Base-by-base conservation (phyloP, 2,329 filamentous ascomycete genomes). In the Phialocephala sp. region DNA sequence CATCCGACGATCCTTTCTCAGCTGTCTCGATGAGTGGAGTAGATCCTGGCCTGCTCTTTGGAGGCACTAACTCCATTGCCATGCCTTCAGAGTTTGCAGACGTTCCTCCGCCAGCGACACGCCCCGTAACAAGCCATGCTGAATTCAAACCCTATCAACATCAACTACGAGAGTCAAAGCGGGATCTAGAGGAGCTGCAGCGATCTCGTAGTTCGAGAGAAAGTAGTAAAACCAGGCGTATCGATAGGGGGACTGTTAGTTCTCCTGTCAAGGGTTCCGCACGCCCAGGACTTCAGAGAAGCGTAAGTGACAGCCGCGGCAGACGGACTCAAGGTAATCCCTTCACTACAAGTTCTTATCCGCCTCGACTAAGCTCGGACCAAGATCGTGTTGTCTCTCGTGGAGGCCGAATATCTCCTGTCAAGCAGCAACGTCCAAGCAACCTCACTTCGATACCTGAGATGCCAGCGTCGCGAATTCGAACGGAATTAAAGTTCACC, bases 391-490 rank as follows among this genome's bases (percentile, higher is more conserved):
- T 63, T 4, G 65, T 65, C 55, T 66, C 67, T 64, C 71, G 71
- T 37, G 65, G 68, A 20, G 74, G 74, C 14, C 70, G 74, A 59
- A 60, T 70, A 43, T 87, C 86, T 4, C 85, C 87, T 0, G 76
- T 83, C 41, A 88, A 87, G 70, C 73, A 82, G 32, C 76, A 78
- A 4, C 76, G 74, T 56, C 77, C 84, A 0, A 82, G 82, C 2
- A 84, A 80, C 2, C 77, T 89, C 45, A 81, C 82, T 24, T 87
- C 87, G 0, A 89, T 89, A 36, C 86, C 86, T 0, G 87, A 89
- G 72, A 76, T 80, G 12, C 74, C 79, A 36, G 20, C 65, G 2
- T 65, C 68, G 52, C 78, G 80, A 59, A 80, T 82, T 43, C 80
- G 84, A 47, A 83, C 85, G 0, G 84, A 87, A 50, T 85, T 89